Evolutionary conservation across 2,329 filamentous ascomycete species (phyloP).

Genomic region (Sclerotinia trifoliorum): DNA sequence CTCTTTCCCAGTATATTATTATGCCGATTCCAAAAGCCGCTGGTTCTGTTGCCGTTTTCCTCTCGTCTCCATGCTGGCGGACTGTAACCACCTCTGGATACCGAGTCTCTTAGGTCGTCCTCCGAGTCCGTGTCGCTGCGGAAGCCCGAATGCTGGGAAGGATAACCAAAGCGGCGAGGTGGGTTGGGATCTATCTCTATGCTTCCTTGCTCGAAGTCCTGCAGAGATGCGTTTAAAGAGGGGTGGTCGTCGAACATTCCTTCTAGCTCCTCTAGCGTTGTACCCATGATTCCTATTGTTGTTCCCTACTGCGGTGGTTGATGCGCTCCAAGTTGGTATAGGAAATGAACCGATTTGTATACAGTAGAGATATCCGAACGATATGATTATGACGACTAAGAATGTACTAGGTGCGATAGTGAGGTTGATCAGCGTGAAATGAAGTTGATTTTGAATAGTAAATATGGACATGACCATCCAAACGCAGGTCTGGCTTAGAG

Average conservation of each 20-base stretch:
- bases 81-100: conserved; percentile 56
- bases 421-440: conserved; percentile 38
- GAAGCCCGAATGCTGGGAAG: conserved; percentile 64
- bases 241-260: conserved; percentile 56
- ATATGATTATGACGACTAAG: conserved; percentile 33
- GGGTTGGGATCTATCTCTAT: conserved; percentile 42
- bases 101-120: conserved; percentile 43
- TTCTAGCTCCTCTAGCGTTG: conserved; percentile 48
- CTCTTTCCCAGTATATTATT: conserved; percentile 50
- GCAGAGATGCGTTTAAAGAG: conserved; percentile 58
- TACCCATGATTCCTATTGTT: conserved; percentile 26
- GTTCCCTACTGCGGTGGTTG: conserved; percentile 11
- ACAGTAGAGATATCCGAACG: conserved; percentile 37
- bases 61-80: conserved; percentile 61
- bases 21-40: conserved; percentile 50
- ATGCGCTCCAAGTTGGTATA: conserved; percentile 21
- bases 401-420: conserved; percentile 38
- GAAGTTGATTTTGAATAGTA: conserved; percentile 38
- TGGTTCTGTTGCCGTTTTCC: conserved; percentile 45
- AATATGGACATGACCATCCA: conserved; percentile 37
- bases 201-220: conserved; percentile 59
- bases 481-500: background rate
- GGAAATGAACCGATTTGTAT: conserved; percentile 35
- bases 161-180: conserved; percentile 46
- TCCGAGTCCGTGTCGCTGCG: conserved; percentile 48